phyloP scores from a whole-genome alignment of 306 rosid genomes.

The Gynostemma pentaphyllum region DNA sequence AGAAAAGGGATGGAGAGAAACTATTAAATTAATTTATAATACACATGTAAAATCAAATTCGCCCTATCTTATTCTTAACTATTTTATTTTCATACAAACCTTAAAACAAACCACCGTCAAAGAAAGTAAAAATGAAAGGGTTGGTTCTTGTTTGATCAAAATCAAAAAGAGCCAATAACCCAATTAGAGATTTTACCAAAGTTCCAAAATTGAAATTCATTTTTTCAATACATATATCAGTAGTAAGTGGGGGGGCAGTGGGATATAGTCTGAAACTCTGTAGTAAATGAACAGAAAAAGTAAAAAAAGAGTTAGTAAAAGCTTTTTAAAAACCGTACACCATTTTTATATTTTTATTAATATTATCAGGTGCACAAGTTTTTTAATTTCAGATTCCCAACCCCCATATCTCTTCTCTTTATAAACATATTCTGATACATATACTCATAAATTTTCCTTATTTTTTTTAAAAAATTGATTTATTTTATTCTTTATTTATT shows the following conservation, averaged over 20 bases:
- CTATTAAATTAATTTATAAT: too few species aligned
- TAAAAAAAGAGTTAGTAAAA: conserved; percentile 79
- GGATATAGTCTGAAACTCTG: conserved; percentile 11
- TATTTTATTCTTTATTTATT: conserved; percentile 14
- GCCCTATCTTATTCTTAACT: too few species aligned
- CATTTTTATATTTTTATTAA: too few species aligned
- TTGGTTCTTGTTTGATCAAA: background rate
- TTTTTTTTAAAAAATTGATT: conserved; percentile 35
- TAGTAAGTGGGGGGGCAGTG: conserved; percentile 7
- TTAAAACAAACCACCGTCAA: background rate
- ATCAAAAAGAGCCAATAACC: background rate
- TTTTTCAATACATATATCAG: too few species aligned
- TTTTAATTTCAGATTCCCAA: conserved; percentile 30
- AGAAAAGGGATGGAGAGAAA: too few species aligned
- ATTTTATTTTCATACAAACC: too few species aligned
- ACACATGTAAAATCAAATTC: too few species aligned
- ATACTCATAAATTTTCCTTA: conserved; percentile 7
- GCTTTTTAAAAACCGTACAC: conserved; percentile 71
- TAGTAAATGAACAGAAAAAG: conserved; percentile 51
- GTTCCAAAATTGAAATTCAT: background rate
- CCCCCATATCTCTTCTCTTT: too few species aligned
- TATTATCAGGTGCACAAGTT: conserved; percentile 31
- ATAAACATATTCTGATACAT: conserved; percentile 14
- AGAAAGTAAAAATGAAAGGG: background rate
- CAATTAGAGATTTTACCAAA: background rate